Base-by-base conservation (phyloP, 768 basidiomycete species). In the Lepiota venenata region DNA sequence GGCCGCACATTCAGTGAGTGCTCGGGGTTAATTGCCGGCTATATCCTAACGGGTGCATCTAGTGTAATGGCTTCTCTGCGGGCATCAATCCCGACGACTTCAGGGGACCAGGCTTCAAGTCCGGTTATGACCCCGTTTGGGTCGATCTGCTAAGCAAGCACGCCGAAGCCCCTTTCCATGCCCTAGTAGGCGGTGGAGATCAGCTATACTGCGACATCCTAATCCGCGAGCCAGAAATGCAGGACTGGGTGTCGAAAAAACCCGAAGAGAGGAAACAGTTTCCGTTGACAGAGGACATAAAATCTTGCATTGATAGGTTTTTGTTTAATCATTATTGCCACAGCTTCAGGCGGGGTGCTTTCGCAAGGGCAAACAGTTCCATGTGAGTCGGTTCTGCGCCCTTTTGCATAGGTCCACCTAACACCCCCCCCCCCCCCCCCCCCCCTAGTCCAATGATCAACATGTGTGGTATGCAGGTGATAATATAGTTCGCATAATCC, bases 281-380 rank as follows among this genome's bases (percentile, higher is more conserved):
- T 58, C 76, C 75, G 1, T 66, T 97, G 8, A 87, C 87, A 0
- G 76, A 82, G 1, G 91, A 91, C 60, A 89, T 98, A 59, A 69
- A 71, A 45, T 62, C 74, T 3, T 87, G 90, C 6, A 84, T 98
- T 40, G 93, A 97, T 64, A 78, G 93, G 38, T 93, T 88, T 65
- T 86, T 86, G 66, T 96, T 95, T 75, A 90, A 86, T 56, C 93
- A 95, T 62, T 97, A 97, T 69, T 96, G 93, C 62, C 80, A 87
- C 47, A 69, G 76, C 43, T 98, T 96, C 72, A 81, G 93, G 56
- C 83, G 83, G 49, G 93, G 93, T 5, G 93, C 92, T 0, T 98
- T 96, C 68, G 91, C 91, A 1, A 76, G 90, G 50, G 93, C 94
- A 8, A 97, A 96, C 65, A 84, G 89, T 59, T 84, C 89, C 14